phyloP scores from a whole-genome alignment of 192 early-diverging fungal species.

The Coemansia biformis region DNA sequence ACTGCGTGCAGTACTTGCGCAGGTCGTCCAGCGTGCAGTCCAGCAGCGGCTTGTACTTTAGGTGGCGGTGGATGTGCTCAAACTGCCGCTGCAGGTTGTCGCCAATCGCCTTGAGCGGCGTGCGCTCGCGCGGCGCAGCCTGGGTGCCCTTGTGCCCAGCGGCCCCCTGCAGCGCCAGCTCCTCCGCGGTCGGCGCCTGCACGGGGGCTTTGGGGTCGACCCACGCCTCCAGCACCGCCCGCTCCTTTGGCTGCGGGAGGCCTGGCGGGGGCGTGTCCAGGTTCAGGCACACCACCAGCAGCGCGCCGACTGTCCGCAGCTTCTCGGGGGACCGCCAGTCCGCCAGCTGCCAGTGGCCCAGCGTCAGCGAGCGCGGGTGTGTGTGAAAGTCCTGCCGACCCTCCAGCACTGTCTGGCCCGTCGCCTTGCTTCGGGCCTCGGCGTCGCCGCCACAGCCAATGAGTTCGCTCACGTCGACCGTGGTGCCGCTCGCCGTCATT shows the following conservation, averaged over 20 bases:
- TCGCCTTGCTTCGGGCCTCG: no score
- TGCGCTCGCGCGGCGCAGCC: conserved; percentile 16
- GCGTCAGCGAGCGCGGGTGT: conserved; percentile 38
- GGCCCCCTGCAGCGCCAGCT: conserved; percentile 67
- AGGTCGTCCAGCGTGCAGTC: conserved; percentile 93
- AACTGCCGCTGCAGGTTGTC: conserved; percentile 90
- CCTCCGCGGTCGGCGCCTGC: conserved; percentile 18
- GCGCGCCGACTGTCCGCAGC: conserved; percentile 79
- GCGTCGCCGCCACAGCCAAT: no score
- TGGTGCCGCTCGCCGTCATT: no score
- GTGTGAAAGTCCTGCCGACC: conserved; percentile 46
- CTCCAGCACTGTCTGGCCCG: conserved; percentile 34
- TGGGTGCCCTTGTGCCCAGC: conserved; percentile 4
- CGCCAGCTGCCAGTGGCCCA: conserved; percentile 39
- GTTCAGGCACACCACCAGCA: conserved; percentile 88
- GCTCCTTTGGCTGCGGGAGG: conserved; percentile 76
- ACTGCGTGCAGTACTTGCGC: conserved; percentile 78
- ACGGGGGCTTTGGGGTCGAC: conserved; percentile 77
- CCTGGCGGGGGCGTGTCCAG: conserved; percentile 96
- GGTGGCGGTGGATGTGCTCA: conserved; percentile 80
- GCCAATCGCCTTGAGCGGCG: conserved; percentile 58
- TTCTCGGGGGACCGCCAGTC: conserved; percentile 68
- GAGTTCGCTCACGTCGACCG: conserved; percentile 28
- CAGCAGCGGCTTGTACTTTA: conserved; percentile 73
- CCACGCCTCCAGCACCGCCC: conserved; percentile 93